Conservation (phyloP, 1,284 basidiomycete species). For the Trichosporon asahii region DNA sequence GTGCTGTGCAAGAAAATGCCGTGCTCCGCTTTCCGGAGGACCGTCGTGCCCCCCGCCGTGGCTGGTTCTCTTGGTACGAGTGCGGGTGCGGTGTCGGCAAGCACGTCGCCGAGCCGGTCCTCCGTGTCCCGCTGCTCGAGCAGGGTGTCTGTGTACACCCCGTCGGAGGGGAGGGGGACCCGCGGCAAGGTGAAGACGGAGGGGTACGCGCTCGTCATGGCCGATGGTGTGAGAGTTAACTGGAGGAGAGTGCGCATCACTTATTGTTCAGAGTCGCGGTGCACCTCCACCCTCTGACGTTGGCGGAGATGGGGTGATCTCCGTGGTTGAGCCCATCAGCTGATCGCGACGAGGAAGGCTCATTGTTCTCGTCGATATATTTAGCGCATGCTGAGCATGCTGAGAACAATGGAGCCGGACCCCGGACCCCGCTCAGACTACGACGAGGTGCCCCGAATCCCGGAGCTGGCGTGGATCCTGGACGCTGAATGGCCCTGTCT, state of each 20-base stretch:
- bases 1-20: constrained; percentile 38
- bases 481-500: background rate
- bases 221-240: background rate
- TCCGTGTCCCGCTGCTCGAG: constrained; percentile 66
- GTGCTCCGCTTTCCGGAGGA: constrained; percentile 38
- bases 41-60: constrained; percentile 27
- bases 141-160: constrained; percentile 64
- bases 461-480: background rate
- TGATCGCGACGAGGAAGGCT: background rate
- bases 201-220: constrained; percentile 22
- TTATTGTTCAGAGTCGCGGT: background rate
- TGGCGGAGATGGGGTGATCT: background rate
- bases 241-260: background rate
- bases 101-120: constrained; percentile 53
- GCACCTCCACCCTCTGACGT: background rate
- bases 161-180: constrained; percentile 50
- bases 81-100: constrained; percentile 14
- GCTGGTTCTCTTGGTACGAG: constrained; percentile 34
- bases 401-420: background rate
- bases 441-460: background rate
- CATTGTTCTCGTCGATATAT: background rate
- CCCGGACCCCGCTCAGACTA: too few species aligned
- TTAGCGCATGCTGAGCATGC: background rate
- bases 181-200: constrained; percentile 38
- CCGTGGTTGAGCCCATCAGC: background rate